Evolutionary conservation across 192 early-diverging fungal genomes (phyloP), one percentile per base, ranked within the genome.

Genomic region (Coemansia sp.): DNA sequence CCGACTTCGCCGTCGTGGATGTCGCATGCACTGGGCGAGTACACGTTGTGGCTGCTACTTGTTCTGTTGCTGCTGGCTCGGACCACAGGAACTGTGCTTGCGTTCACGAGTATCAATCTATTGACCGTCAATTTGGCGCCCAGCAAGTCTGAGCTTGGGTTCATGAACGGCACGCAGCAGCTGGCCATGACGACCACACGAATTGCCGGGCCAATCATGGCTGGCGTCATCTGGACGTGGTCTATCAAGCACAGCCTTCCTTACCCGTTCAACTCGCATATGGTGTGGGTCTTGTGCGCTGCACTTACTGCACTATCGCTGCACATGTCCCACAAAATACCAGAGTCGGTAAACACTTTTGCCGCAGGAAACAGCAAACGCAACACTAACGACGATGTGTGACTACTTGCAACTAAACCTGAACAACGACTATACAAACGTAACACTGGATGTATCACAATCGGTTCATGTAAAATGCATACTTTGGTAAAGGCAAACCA

Each of bases 131-230:
- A 78, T n/a, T 9, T 78, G 19, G 75, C 75, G 6, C 70, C 75
- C 2, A 56, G 62, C 19, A 62, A 25, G 23, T 15, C 69, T 2
- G 70, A 68, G 14, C 66, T 78, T 4, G 76, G 76, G 1, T 60
- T 69, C 12, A 72, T 79, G 71, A 79, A 69, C 41, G 67, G 76
- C 25, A n/a, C 43, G 0, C 76, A 79, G 70, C 76, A 79, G 48
- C 38, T 80, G 32, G 66, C 66, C 1, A 62, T 72, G 62, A 65
- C 72, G 2, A 4, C 14, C 7, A 75, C 66, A 0, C 37, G 72
- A 0, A 58, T 80, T 5, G 19, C 68, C 23, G 72, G 68, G 0
- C 78, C 78, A 10, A 35, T 75, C 17, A 12, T 68, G 6, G 69
- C 72, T 0, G 78, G 72, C 2, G 6, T 38, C 5, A 38, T 65